These are phyloP conservation scores for Rheum nobile DNA, from an alignment of 148 eudicot genomes.

Conservation along the genomic window DNA sequence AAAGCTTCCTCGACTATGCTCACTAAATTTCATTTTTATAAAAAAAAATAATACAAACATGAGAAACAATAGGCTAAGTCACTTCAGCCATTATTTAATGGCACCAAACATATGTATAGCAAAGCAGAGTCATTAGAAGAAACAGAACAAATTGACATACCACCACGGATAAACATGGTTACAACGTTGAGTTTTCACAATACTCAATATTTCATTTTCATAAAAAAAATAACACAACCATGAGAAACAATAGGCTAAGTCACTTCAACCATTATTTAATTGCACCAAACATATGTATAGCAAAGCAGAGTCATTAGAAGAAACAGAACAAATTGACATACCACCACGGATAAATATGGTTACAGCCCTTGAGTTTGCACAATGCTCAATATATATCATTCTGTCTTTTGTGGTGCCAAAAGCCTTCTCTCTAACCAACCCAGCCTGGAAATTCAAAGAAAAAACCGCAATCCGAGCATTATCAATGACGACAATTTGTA, in stretches of 20 bases:
- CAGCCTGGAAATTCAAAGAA: constrained; percentile 36
- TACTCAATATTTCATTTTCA: constrained; percentile 39
- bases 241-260: not conserved
- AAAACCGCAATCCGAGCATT: not conserved
- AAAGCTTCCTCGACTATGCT: not conserved
- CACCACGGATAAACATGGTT: constrained; percentile 92
- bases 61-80: not conserved
- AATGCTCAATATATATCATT: constrained; percentile 89
- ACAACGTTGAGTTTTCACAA: constrained; percentile 94
- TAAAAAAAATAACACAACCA: not conserved
- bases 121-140: not conserved
- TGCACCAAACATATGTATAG: not conserved
- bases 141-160: constrained; percentile 25
- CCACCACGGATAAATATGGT: constrained; percentile 96
- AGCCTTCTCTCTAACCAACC: constrained; percentile 87
- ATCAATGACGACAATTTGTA: not conserved
- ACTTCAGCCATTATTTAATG: not conserved
- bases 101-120: not conserved
- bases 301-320: not conserved
- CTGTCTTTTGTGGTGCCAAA: constrained; percentile 93
- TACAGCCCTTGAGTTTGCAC: constrained; percentile 96
- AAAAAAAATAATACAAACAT: not conserved
- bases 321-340: constrained; percentile 19
- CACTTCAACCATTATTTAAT: not conserved
- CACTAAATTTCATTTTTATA: not conserved